These are phyloP conservation scores for Aspergillus tanneri DNA, from an alignment of 2,329 filamentous ascomycete species.

Conservation along the genomic window DNA sequence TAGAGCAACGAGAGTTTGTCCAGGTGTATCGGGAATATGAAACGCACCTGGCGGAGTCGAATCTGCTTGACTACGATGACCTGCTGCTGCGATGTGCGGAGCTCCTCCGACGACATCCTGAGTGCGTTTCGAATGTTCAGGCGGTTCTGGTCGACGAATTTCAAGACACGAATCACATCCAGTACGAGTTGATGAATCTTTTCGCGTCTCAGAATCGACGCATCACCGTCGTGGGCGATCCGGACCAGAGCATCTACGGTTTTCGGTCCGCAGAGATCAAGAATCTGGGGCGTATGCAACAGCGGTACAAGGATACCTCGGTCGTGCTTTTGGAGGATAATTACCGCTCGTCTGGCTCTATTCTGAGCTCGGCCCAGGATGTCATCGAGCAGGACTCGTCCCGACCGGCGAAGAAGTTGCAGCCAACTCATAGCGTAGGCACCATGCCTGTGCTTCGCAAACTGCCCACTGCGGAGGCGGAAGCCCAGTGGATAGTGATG, in stretches of 20 bases:
- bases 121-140: constrained; percentile 85
- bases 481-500: constrained; percentile 84
- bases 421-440: constrained; percentile 77
- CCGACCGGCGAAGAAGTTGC: constrained; percentile 74
- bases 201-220: constrained; percentile 69
- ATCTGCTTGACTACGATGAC: constrained; percentile 92
- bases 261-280: constrained; percentile 91
- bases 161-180: constrained; percentile 92
- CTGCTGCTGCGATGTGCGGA: constrained; percentile 80
- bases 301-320: constrained; percentile 72
- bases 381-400: constrained; percentile 88
- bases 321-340: constrained; percentile 89
- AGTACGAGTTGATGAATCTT: constrained; percentile 90
- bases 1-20: constrained; percentile 65
- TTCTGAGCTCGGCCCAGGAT: constrained; percentile 73
- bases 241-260: constrained; percentile 96
- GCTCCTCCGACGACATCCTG: constrained; percentile 68
- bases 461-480: constrained; percentile 66
- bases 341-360: constrained; percentile 85
- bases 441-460: constrained; percentile 77
- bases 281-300: constrained; percentile 77
- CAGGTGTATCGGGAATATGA: constrained; percentile 74
- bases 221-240: constrained; percentile 95
- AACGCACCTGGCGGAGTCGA: constrained; percentile 68
- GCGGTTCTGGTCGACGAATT: constrained; percentile 95